phyloP scores from a whole-genome alignment of 306 rosid genomes.

The Quercus engelmannii region DNA sequence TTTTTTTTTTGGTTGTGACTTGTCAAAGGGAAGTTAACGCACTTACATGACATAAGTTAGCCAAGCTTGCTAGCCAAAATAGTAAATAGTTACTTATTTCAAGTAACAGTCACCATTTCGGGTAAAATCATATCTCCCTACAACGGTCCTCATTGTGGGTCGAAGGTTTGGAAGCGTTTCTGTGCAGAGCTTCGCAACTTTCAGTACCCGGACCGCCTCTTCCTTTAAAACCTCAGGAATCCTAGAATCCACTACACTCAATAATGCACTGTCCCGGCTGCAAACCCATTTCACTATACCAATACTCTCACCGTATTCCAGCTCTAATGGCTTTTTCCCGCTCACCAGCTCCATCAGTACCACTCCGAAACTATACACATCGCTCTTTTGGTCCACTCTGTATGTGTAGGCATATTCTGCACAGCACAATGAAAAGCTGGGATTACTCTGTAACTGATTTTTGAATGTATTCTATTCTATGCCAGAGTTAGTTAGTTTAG shows the following conservation, averaged over 20 bases:
- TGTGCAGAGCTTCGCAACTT: conserved; percentile 66
- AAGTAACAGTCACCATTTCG: conserved; percentile 36
- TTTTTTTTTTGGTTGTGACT: too few species aligned
- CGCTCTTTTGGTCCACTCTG: conserved; percentile 86
- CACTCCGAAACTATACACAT: conserved; percentile 90
- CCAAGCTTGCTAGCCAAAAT: too few species aligned
- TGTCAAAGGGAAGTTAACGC: too few species aligned
- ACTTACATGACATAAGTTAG: too few species aligned
- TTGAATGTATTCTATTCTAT: too few species aligned
- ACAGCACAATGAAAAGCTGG: neutral
- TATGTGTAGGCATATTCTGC: conserved; percentile 82
- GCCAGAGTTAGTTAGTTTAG: too few species aligned
- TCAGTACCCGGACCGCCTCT: conserved; percentile 64
- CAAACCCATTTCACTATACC: conserved; percentile 80
- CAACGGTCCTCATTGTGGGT: conserved; percentile 83
- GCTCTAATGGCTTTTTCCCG: conserved; percentile 72
- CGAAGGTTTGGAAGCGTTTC: conserved; percentile 56
- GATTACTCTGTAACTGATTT: too few species aligned
- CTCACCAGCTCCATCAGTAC: conserved; percentile 83
- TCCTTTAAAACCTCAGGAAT: conserved; percentile 51
- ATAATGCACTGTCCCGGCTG: conserved; percentile 36
- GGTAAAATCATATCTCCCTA: conserved; percentile 51
- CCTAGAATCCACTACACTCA: conserved; percentile 47
- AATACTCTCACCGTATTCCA: conserved; percentile 66
- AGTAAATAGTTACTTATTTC: too few species aligned